These are phyloP conservation scores for Arthonia radiata DNA, from an alignment of 495 filamentous ascomycete genomes.

Conservation along the genomic window DNA sequence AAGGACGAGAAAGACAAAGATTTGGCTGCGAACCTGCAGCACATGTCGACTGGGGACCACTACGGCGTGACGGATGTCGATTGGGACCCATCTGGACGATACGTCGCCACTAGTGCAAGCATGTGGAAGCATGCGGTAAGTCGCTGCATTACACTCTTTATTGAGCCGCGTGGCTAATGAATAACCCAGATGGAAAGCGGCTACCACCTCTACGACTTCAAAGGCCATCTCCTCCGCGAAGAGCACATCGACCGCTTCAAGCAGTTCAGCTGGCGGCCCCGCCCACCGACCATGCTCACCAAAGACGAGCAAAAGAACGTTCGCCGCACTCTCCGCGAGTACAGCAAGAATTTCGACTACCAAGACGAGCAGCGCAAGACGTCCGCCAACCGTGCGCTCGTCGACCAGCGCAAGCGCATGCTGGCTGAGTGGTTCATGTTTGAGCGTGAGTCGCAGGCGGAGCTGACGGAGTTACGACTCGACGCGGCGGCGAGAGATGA, in stretches of 20 bases:
- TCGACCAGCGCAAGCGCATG: slow-evolving; percentile 60
- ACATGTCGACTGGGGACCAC: slow-evolving; percentile 81
- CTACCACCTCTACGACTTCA: slow-evolving; percentile 94
- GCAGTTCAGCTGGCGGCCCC: slow-evolving; percentile 83
- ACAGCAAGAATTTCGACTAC: slow-evolving; percentile 81
- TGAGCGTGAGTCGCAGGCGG: too few relatives aligned
- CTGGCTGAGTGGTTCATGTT: slow-evolving; percentile 85
- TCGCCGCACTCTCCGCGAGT: slow-evolving; percentile 95
- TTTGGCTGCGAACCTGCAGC: slow-evolving; percentile 72
- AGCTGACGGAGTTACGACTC: slow-evolving; percentile 36
- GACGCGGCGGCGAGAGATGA: slow-evolving; percentile 26
- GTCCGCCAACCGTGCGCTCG: slow-evolving; percentile 75
- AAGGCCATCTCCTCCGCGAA: slow-evolving; percentile 68
- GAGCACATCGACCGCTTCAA: slow-evolving; percentile 93
- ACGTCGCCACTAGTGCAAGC: slow-evolving; percentile 73
- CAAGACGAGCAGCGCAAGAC: slow-evolving; percentile 79
- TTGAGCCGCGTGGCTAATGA: neutral
- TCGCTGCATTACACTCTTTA: slow-evolving; percentile 16
- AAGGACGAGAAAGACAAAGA: slow-evolving; percentile 82
- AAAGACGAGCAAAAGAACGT: slow-evolving; percentile 92
- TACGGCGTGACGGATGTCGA: slow-evolving; percentile 95
- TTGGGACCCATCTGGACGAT: slow-evolving; percentile 91
- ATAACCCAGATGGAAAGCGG: slow-evolving; percentile 78
- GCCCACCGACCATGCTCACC: slow-evolving; percentile 64
- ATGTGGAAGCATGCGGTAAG: slow-evolving; percentile 87